Conservation (phyloP, 345 rosid genomes). For the Euphorbia tirucalli region DNA sequence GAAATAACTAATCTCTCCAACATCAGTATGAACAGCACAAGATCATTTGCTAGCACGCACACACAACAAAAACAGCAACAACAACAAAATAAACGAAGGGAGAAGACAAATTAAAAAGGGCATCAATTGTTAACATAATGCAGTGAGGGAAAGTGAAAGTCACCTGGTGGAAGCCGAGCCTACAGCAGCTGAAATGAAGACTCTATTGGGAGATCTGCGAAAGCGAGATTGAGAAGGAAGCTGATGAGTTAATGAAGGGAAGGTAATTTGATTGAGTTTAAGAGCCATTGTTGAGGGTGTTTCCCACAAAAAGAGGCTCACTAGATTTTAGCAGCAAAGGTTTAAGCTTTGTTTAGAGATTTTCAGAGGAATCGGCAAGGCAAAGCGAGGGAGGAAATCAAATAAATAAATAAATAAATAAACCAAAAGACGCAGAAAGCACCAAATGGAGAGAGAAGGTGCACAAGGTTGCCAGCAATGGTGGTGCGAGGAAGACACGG, state of each 20-base stretch:
- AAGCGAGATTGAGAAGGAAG: conserved; percentile 26
- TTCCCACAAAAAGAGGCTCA: neutral
- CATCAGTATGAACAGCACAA: neutral
- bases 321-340: no score
- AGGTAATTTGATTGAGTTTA: conserved; percentile 34
- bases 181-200: conserved; percentile 52
- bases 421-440: neutral
- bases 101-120: neutral
- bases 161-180: conserved; percentile 38
- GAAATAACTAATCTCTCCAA: neutral
- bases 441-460: neutral
- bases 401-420: no score
- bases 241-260: conserved; percentile 27
- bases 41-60: neutral
- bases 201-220: conserved; percentile 34
- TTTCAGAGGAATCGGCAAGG: neutral
- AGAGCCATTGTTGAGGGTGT: conserved; percentile 43
- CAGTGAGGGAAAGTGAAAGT: conserved; percentile 12
- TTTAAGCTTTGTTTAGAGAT: neutral
- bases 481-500: neutral
- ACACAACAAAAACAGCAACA: neutral
- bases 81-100: neutral
- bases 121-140: neutral
- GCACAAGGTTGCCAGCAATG: neutral
- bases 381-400: no score